Evolutionary conservation across 2,329 filamentous ascomycete species (phyloP).

Genomic region (Nannizziopsis arthrosporioides): DNA sequence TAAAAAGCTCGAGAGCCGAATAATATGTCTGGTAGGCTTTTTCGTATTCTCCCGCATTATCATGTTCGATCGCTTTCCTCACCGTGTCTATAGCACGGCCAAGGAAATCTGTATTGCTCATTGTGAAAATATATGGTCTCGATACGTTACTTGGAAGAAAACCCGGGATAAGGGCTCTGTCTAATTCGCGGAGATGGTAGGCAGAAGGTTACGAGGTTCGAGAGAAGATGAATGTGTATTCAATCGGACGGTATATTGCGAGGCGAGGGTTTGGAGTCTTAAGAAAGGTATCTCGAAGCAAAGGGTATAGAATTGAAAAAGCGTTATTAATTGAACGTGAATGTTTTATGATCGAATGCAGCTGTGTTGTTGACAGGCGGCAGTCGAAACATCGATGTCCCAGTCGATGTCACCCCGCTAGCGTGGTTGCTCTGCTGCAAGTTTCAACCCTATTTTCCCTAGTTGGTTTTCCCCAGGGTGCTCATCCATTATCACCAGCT

Average conservation of each 20-base stretch:
- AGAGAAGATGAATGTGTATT: no score
- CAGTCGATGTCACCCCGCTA: constrained; percentile 10
- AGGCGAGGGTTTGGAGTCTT: no score
- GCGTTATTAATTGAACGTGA: neutral
- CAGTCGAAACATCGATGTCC: constrained; percentile 1
- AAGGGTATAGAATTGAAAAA: no score
- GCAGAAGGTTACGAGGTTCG: neutral
- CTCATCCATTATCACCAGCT: neutral
- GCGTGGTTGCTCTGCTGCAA: constrained; percentile 12
- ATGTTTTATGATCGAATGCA: neutral
- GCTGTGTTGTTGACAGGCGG: constrained; percentile 5
- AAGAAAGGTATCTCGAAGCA: no score
- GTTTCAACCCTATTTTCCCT: neutral
- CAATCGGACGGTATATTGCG: no score
- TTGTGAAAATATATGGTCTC: constrained; percentile 35
- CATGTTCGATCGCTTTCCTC: constrained; percentile 92
- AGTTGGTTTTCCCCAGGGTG: no score
- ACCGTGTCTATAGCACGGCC: constrained; percentile 93
- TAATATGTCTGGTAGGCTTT: constrained; percentile 96
- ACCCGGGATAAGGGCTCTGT: neutral
- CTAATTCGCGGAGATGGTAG: neutral
- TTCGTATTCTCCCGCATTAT: constrained; percentile 92
- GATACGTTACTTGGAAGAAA: neutral
- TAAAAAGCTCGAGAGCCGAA: constrained; percentile 90
- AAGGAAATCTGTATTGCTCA: constrained; percentile 96